Evolutionary conservation across 176 grass and related monocot species (phyloP), one percentile per base, ranked within the genome.

Genomic region (Poa annua): DNA sequence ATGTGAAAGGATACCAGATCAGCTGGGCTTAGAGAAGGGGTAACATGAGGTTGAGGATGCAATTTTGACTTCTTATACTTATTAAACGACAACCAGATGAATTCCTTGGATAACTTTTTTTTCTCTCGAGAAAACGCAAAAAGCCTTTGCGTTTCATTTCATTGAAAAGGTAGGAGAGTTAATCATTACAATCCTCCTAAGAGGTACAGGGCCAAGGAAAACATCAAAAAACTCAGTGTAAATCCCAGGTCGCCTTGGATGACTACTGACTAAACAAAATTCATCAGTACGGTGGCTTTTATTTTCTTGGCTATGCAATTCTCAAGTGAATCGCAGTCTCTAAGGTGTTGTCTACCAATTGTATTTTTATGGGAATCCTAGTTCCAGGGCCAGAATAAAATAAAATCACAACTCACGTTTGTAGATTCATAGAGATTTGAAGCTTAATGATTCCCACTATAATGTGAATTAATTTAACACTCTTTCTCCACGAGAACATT

Each of bases 401-500:
- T 44, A 3, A 11, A 39, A 29, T 17, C 3, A 6, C 14, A 2
- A 61, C 20, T 54, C 15, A 6, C 45, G 34, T 66, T 22, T 11
- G 8, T 71, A 71, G 67, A 22, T 71, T 42, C 56, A 74, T 13
- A 86, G 6, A 44, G 29, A 66, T 2, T 5, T 1, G 35, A 80
- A 56, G 11, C 19, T 67, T 21, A 47, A 21, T 32, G 38, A 56
- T 56, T 55, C 44, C 34, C 64, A 55, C 2, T 8, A 22, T 5
- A 17, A 9, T 2, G 22, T 54, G 34, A 4, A 54, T 0, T 63
- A 32, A 26, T 62, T 15, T 63, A 63, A 26, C 12, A 1, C 24
- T 67, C 7, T 82, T 68, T 69, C 7, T 36, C 52, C 38, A 82
- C 25, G 20, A 60, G 3, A 82, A 76, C 13, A 21, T 53, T 42